Evolutionary conservation across 371 early-diverging fungal species (phyloP).

Genomic region (Circinella minor): DNA sequence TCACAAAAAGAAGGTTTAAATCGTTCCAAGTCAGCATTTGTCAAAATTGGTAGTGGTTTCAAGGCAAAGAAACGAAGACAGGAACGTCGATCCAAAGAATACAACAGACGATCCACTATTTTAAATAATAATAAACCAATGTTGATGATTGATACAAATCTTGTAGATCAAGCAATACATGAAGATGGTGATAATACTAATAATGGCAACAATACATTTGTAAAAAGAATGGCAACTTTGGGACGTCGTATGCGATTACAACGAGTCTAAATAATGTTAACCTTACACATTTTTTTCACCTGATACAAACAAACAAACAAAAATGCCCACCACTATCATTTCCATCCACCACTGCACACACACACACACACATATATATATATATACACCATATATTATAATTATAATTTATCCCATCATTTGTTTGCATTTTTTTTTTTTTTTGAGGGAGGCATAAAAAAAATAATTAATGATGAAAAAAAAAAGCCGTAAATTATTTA

Average conservation of each 20-base stretch:
- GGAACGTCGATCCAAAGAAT: slow-evolving; percentile 4
- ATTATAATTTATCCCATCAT: background rate
- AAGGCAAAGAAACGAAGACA: slow-evolving; percentile 9
- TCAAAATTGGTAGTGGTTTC: slow-evolving; percentile 41
- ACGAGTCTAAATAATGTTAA: slow-evolving; percentile 14
- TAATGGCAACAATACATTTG: slow-evolving; percentile 29
- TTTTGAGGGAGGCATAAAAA: background rate
- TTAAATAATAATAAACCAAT: background rate
- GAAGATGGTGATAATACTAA: background rate
- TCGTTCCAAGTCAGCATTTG: slow-evolving; percentile 34
- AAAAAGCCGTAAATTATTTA: no score
- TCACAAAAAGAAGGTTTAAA: background rate
- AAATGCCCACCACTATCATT: background rate
- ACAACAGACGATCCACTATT: background rate
- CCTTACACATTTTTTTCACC: no score
- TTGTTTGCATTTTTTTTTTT: slow-evolving; percentile 1
- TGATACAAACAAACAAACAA: background rate
- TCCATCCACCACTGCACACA: background rate
- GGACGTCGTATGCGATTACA: slow-evolving; percentile 33
- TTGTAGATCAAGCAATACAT: background rate
- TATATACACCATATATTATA: background rate
- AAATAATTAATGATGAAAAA: no score
- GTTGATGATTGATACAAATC: slow-evolving; percentile 5
- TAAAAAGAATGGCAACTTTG: slow-evolving; percentile 44
- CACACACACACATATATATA: background rate